A percentile compares a stretch with the other conserved stretches of the same genome.
phyloP scores from a whole-genome alignment of 2,329 filamentous ascomycete species.

The Apiospora malaysiana region DNA sequence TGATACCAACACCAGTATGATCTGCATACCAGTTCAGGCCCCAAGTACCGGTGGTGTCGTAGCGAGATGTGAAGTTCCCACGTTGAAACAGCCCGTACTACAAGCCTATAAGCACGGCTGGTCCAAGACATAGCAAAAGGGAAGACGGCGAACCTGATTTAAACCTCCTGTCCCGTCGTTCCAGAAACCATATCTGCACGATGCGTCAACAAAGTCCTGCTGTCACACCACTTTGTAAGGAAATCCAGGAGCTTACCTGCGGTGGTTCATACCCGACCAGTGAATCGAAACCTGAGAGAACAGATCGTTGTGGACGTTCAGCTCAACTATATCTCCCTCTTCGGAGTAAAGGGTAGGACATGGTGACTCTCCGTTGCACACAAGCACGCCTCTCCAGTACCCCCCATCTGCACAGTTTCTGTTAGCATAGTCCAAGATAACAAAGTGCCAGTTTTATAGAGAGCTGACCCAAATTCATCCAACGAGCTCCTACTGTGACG shows the following conservation, averaged over 20 bases:
- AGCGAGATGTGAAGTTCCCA: constrained; percentile 26
- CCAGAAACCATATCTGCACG: constrained; percentile 25
- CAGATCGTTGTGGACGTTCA: constrained; percentile 27
- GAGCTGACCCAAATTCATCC: constrained; percentile 23
- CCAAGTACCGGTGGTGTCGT: constrained; percentile 28
- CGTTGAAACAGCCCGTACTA: constrained; percentile 27
- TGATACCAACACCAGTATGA: constrained; percentile 26
- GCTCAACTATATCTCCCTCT: constrained; percentile 29
- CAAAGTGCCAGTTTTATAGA: not conserved
- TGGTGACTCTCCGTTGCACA: constrained; percentile 28
- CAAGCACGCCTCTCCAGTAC: constrained; percentile 27
- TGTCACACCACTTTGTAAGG: not conserved
- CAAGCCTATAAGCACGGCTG: not conserved
- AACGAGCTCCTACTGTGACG: constrained; percentile 20
- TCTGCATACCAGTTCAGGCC: constrained; percentile 30
- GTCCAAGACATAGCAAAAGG: not conserved
- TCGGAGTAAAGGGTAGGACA: constrained; percentile 27
- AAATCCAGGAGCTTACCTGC: not conserved
- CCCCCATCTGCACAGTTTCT: constrained; percentile 24
- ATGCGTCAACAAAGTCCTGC: not conserved
- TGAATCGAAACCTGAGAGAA: constrained; percentile 29
- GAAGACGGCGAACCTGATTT: constrained; percentile 21
- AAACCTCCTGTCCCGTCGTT: constrained; percentile 29
- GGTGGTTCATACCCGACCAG: constrained; percentile 24
- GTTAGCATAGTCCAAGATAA: not conserved